Conservation (phyloP, 1,139 yeast species). For the Wickerhamomyces sp. region DNA sequence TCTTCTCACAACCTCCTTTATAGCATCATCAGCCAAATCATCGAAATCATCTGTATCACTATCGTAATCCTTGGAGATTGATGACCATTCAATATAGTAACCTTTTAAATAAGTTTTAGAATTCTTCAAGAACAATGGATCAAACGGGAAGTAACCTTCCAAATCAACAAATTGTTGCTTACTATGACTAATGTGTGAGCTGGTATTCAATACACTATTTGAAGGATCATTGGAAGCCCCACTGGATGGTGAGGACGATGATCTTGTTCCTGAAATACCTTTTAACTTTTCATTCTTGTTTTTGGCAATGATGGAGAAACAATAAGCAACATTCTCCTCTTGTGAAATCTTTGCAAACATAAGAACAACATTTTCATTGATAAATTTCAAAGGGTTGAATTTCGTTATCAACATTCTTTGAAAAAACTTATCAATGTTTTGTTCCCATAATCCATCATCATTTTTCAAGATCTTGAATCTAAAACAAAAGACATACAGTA, state of each 20-base stretch:
- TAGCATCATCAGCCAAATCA: constrained; percentile 30
- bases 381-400: constrained; percentile 89
- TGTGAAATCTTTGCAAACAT: constrained; percentile 94
- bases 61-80: constrained; percentile 55
- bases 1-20: constrained; percentile 29
- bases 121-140: constrained; percentile 72
- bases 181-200: constrained; percentile 32
- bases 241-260: constrained; percentile 13
- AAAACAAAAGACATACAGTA: constrained; percentile 88
- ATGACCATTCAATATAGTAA: constrained; percentile 81
- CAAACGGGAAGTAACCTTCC: constrained; percentile 94
- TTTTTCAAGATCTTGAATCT: constrained; percentile 58
- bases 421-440: constrained; percentile 77
- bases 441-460: constrained; percentile 58
- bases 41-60: constrained; percentile 39
- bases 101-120: constrained; percentile 51
- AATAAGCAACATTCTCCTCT: constrained; percentile 83
- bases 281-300: constrained; percentile 51
- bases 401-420: constrained; percentile 82
- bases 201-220: constrained; percentile 7
- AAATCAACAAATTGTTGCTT: constrained; percentile 81
- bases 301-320: constrained; percentile 89
- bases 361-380: constrained; percentile 89
- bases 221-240: background rate
- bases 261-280: constrained; percentile 31